These are phyloP conservation scores for Tremella fuciformis DNA, from an alignment of 768 basidiomycete genomes.

Conservation along the genomic window DNA sequence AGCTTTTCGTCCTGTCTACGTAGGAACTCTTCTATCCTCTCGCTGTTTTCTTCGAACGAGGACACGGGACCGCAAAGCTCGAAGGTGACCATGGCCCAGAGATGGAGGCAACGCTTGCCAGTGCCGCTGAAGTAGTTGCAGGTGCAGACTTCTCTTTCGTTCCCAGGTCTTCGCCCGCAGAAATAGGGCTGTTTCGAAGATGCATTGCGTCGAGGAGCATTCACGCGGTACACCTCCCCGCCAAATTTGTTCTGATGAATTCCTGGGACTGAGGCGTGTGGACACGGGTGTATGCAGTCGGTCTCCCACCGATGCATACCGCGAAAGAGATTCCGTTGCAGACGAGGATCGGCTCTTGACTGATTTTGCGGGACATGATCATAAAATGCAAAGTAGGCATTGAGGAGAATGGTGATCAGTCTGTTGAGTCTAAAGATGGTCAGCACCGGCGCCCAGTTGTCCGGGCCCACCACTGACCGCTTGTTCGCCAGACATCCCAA, in stretches of 20 bases:
- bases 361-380: neutral
- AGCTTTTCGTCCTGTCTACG: neutral
- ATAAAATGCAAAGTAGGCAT: conserved; percentile 16
- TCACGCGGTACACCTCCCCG: neutral
- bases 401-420: conserved; percentile 10
- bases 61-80: conserved; percentile 12
- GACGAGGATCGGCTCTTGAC: neutral
- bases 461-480: conserved; percentile 10
- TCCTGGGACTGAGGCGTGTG: neutral
- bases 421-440: conserved; percentile 7
- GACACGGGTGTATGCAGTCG: conserved; percentile 9
- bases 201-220: neutral
- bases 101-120: conserved; percentile 4
- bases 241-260: neutral
- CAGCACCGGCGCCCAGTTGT: neutral
- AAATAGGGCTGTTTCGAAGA: neutral
- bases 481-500: conserved; percentile 14
- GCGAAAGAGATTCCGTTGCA: neutral
- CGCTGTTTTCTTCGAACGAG: conserved; percentile 8
- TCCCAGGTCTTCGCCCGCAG: neutral
- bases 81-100: conserved; percentile 7
- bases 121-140: neutral
- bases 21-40: neutral
- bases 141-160: conserved; percentile 9
- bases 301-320: conserved; percentile 14